Conservation (phyloP, 352 stramenopile species). For the Globisporangium canariense region DNA sequence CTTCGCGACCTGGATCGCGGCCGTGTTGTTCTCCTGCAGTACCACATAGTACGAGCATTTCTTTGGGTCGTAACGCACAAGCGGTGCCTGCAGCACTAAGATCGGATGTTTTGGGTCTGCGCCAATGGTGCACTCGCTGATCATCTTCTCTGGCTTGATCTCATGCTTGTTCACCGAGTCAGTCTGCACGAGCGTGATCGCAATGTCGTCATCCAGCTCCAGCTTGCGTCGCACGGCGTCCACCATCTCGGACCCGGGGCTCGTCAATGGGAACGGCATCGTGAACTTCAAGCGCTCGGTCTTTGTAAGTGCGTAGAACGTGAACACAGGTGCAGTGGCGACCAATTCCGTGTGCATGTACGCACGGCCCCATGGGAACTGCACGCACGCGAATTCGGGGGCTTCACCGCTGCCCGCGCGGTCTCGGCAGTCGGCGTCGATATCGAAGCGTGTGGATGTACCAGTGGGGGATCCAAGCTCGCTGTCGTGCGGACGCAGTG, state of each 20-base stretch:
- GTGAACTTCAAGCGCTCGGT: slow-evolving; percentile 67
- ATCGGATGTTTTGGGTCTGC: slow-evolving; percentile 61
- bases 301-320: slow-evolving; percentile 69
- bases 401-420: slow-evolving; percentile 12
- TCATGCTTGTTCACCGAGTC: slow-evolving; percentile 74
- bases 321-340: slow-evolving; percentile 59
- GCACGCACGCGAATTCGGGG: slow-evolving; percentile 52
- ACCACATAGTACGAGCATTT: slow-evolving; percentile 58
- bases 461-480: background rate
- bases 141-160: slow-evolving; percentile 44
- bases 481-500: slow-evolving; percentile 31
- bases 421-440: slow-evolving; percentile 12
- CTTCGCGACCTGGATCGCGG: slow-evolving; percentile 54
- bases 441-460: slow-evolving; percentile 5
- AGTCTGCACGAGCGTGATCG: slow-evolving; percentile 67
- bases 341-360: slow-evolving; percentile 63
- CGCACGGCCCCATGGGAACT: slow-evolving; percentile 74
- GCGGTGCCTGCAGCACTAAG: slow-evolving; percentile 61
- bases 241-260: slow-evolving; percentile 47
- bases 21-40: slow-evolving; percentile 49
- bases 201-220: slow-evolving; percentile 45
- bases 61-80: slow-evolving; percentile 58
- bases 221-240: slow-evolving; percentile 51
- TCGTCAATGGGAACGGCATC: slow-evolving; percentile 56
- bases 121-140: slow-evolving; percentile 69